Evolutionary conservation across 441 rosid species (phyloP).

Genomic region (Brassica balearica): DNA sequence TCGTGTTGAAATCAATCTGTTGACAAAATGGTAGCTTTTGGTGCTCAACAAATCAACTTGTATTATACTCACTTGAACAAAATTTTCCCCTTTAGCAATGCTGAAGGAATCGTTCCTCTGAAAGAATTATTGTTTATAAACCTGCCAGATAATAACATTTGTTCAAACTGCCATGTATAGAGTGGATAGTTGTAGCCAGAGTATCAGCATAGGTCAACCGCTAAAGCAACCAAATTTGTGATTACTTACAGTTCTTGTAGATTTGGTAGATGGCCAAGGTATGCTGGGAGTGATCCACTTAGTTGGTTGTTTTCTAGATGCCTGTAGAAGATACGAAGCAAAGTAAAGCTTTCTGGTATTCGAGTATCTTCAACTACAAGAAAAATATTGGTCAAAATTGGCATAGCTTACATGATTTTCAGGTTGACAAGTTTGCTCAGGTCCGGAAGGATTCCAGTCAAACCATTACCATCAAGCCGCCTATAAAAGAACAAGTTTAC

Average conservation of each 20-base stretch:
- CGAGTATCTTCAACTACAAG: not conserved
- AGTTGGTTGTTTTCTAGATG: conserved; percentile 90
- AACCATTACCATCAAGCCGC: conserved; percentile 81
- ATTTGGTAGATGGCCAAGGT: conserved; percentile 66
- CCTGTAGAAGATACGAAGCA: conserved; percentile 51
- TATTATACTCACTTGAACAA: conserved; percentile 68
- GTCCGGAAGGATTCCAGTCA: conserved; percentile 78
- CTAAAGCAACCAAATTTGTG: not conserved
- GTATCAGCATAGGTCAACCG: not conserved
- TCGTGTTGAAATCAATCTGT: conserved; percentile 16
- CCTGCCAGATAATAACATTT: conserved; percentile 53
- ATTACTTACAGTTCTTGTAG: conserved; percentile 77
- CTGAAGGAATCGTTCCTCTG: conserved; percentile 69
- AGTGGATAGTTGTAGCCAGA: not conserved
- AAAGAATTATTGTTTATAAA: conserved; percentile 83
- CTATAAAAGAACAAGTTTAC: conserved; percentile 47
- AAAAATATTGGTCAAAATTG: conserved; percentile 7
- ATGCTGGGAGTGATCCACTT: conserved; percentile 75
- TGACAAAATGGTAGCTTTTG: conserved; percentile 5
- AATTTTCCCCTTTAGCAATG: conserved; percentile 62
- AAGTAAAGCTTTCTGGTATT: conserved; percentile 26
- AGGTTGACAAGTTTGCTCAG: conserved; percentile 76
- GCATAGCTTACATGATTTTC: conserved; percentile 70
- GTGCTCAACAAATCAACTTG: conserved; percentile 13
- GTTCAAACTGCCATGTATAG: conserved; percentile 14